Conservation (phyloP, 192 early-diverging fungal species). For the Linnemannia exigua region DNA sequence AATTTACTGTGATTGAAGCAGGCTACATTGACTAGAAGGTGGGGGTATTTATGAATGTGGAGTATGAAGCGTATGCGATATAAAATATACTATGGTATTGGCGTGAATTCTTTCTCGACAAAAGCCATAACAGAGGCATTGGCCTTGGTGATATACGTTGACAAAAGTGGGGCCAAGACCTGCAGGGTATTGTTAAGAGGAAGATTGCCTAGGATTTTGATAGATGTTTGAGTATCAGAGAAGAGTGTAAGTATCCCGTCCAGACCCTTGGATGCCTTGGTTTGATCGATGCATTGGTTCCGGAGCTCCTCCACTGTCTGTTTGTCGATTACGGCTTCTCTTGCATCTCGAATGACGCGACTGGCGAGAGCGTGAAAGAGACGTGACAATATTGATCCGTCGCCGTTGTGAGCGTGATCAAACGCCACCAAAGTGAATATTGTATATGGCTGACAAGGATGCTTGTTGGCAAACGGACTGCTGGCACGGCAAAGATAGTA, state of each 20-base stretch:
- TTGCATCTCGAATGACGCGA: slow-evolving; percentile 30
- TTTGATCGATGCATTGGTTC: slow-evolving; percentile 16
- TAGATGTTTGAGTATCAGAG: slow-evolving; percentile 12
- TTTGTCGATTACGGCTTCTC: slow-evolving; percentile 18
- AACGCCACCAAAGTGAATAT: slow-evolving; percentile 36
- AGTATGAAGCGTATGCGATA: background rate
- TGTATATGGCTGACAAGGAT: slow-evolving; percentile 41
- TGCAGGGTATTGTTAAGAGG: slow-evolving; percentile 20
- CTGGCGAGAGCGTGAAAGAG: slow-evolving; percentile 33
- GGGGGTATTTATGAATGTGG: no score
- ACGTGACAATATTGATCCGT: slow-evolving; percentile 18
- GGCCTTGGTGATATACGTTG: slow-evolving; percentile 26
- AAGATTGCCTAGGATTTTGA: slow-evolving; percentile 27
- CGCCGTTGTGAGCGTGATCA: slow-evolving; percentile 27
- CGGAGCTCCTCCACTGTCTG: slow-evolving; percentile 21
- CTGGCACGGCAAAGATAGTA: slow-evolving; percentile 44
- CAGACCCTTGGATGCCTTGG: slow-evolving; percentile 19
- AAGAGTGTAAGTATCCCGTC: slow-evolving; percentile 18
- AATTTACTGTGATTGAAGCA: background rate
- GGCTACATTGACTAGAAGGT: no score
- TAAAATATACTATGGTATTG: slow-evolving; percentile 26
- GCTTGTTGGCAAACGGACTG: slow-evolving; percentile 32
- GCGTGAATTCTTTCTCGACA: slow-evolving; percentile 19
- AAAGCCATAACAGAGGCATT: slow-evolving; percentile 27
- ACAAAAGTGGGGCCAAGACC: slow-evolving; percentile 27